Percentiles rank a stretch among this genome's conserved stretches.
phyloP scores from a whole-genome alignment of 225 moss, liverwort and hornwort species.

The Ulota crispa region DNA sequence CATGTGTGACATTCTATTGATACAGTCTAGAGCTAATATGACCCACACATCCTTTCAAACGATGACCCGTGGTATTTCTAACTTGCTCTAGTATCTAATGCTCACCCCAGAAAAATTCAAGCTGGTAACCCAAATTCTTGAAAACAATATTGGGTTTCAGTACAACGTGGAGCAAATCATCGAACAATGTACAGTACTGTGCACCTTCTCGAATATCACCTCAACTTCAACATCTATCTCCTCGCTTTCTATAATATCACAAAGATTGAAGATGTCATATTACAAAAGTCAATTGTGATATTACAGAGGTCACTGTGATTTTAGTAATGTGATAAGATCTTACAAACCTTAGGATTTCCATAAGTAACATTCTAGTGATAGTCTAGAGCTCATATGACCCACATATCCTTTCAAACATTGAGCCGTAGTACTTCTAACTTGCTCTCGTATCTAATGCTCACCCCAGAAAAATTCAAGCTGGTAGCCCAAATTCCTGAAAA shows the following conservation, averaged over 20 bases:
- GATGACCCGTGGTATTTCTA: neutral
- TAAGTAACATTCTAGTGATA: neutral
- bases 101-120: neutral
- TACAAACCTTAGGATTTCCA: neutral
- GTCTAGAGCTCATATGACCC: neutral
- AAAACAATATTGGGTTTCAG: neutral
- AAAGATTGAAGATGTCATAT: no score
- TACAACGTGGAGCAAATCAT: slow-evolving; percentile 16
- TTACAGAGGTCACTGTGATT: no score
- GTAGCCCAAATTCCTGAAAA: neutral
- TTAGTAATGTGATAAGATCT: no score
- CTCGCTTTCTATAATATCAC: no score
- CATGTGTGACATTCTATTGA: neutral
- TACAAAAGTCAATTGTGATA: no score
- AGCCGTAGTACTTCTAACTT: neutral
- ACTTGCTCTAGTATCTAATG: neutral
- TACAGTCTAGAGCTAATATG: neutral
- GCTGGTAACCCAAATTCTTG: neutral
- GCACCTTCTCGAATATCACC: no score
- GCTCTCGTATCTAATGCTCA: neutral
- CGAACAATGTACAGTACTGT: slow-evolving; percentile 36
- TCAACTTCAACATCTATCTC: no score
- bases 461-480: neutral
- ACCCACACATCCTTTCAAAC: neutral
- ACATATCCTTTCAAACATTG: neutral